Evolutionary conservation across 2,329 filamentous ascomycete species (phyloP).

Genomic region (Cadophora malorum): DNA sequence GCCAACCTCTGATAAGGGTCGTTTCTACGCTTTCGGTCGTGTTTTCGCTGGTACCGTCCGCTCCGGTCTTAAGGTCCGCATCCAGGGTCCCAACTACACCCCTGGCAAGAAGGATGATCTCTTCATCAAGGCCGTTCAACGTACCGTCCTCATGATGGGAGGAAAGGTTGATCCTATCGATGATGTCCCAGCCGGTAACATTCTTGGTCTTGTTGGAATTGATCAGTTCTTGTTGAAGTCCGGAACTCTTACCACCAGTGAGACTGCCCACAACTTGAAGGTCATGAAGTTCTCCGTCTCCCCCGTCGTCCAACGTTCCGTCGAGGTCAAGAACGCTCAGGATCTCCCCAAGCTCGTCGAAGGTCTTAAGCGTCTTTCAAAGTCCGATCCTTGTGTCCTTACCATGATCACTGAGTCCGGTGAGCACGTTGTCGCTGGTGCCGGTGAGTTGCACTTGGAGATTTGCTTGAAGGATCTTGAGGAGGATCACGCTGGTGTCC

Average conservation of each 20-base stretch:
- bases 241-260: constrained; percentile 96
- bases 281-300: constrained; percentile 99
- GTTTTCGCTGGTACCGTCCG: constrained; percentile 98
- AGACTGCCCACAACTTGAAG: constrained; percentile 99
- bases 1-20: constrained; percentile 98
- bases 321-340: constrained; percentile 99
- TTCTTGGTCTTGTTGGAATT: constrained; percentile 98
- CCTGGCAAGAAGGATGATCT: constrained; percentile 99
- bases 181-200: constrained; percentile 99
- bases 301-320: constrained; percentile 96
- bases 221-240: constrained; percentile 99
- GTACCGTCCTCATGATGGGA: constrained; percentile 99
- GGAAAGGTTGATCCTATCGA: constrained; percentile 98
- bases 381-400: constrained; percentile 98
- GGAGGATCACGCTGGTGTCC: constrained; percentile 98
- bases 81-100: constrained; percentile 98
- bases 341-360: constrained; percentile 99
- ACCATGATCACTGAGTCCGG: constrained; percentile 88
- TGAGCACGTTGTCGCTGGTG: constrained; percentile 99
- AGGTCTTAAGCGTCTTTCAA: constrained; percentile 99
- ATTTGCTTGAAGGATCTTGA: constrained; percentile 99
- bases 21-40: constrained; percentile 99
- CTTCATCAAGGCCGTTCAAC: constrained; percentile 99
- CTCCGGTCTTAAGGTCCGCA: constrained; percentile 99
- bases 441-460: constrained; percentile 98